Conservation (phyloP, 805 yeast genomes). For the Saccharomyces jurei region DNA sequence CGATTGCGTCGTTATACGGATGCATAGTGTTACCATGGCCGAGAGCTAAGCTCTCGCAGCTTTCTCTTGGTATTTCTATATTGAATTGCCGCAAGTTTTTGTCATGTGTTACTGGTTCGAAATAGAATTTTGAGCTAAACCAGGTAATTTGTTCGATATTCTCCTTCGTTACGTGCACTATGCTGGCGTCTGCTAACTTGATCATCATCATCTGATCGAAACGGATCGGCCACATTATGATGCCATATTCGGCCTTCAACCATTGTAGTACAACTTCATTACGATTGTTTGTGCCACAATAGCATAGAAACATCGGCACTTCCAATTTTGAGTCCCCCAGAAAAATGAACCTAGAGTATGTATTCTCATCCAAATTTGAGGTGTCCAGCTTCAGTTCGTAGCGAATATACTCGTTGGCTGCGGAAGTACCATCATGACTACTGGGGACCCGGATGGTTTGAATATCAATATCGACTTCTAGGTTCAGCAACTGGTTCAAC, state of each 20-base stretch:
- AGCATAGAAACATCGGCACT: conserved; percentile 13
- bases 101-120: conserved; percentile 17
- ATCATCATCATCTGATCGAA: conserved; percentile 22
- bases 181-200: conserved; percentile 19
- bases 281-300: conserved; percentile 6
- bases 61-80: conserved; percentile 22
- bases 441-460: neutral
- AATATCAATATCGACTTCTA: neutral
- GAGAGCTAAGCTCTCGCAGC: conserved; percentile 16
- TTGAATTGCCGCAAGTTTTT: conserved; percentile 18
- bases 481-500: neutral
- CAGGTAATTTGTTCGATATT: conserved; percentile 6
- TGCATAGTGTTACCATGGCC: neutral
- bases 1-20: conserved; percentile 10
- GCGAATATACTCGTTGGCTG: conserved; percentile 4
- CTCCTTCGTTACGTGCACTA: conserved; percentile 10
- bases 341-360: conserved; percentile 4
- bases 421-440: neutral
- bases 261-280: conserved; percentile 16
- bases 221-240: conserved; percentile 17
- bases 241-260: conserved; percentile 24
- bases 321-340: conserved; percentile 7
- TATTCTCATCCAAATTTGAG: conserved; percentile 1
- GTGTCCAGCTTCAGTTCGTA: conserved; percentile 9
- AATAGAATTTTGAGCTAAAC: conserved; percentile 25